Evolutionary conservation across 176 grass and related monocot species (phyloP), one percentile per base, ranked within the genome.

Genomic region (Raddia guianensis): DNA sequence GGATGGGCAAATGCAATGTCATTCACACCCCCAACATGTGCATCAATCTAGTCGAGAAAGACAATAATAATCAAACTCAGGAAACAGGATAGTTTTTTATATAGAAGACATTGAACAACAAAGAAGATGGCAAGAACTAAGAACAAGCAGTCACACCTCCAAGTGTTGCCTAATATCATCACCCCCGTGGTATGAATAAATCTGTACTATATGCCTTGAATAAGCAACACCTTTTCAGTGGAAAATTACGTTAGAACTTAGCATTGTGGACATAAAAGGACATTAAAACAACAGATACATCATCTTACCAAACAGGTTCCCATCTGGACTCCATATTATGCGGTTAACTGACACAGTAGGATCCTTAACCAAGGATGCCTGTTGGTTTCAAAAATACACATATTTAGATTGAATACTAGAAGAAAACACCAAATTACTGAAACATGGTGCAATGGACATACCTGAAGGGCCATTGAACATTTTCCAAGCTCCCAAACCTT

Each of bases 1-100:
- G 97, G 97, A 88, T 95, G 89, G 72, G 97, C 91, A 85, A 99
- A 99, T 86, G 93, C 89, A 80, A 99, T 99, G 80, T 99, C 97
- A 71, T 99, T 99, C 73, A 99, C 97, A 80, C 97, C 93, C 57
- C 97, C 97, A 73, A 81, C 73, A 93, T 99, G 97, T 52, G 97
- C 97, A 84, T 99, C 97, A 84, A 99, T 99, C 97, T 99, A 80
- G 73, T 79, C 66, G 85, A 74, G 88, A 69, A 85, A 86, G 47
- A 49, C 83, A 57, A 34, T 15, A 10, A 65, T 35, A 89, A 84
- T 76, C 16, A 70, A 64, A 81, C 49, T 56, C 35, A 59, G 33
- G 51, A 89, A 81, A 43, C 42, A 59, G 21, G 3, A 52, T 81
- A 77, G 27, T 19, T 35, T 15, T 66, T 45, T 35, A 34, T 77